Conservation (phyloP, 1,284 basidiomycete species). For the Trichosporon inkin region DNA sequence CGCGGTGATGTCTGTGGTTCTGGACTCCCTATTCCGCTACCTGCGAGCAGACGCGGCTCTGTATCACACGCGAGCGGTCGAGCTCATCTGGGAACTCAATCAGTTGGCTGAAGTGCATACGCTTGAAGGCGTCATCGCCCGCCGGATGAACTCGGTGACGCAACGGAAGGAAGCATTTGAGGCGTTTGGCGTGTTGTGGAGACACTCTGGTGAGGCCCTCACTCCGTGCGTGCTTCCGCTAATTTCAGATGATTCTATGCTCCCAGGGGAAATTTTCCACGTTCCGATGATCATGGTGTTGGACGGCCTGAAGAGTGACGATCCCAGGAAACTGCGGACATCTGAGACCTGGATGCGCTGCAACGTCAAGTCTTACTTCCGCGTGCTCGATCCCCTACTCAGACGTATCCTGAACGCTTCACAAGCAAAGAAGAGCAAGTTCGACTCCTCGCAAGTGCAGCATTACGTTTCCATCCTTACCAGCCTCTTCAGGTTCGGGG, state of each 20-base stretch:
- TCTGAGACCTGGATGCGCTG: conserved; percentile 95
- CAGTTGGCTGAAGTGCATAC: conserved; percentile 43
- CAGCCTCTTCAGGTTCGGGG: conserved; percentile 77
- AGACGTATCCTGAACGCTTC: conserved; percentile 52
- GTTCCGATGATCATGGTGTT: conserved; percentile 82
- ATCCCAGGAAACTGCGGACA: conserved; percentile 66
- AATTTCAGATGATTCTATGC: conserved; percentile 66
- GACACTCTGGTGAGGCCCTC: conserved; percentile 64
- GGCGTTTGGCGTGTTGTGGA: conserved; percentile 89
- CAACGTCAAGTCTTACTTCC: conserved; percentile 80
- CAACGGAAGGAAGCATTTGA: conserved; percentile 60
- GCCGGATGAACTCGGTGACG: conserved; percentile 36
- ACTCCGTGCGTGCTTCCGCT: not conserved
- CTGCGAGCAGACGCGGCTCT: conserved; percentile 62
- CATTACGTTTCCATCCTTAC: conserved; percentile 60
- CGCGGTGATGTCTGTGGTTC: conserved; percentile 28
- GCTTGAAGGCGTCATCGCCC: conserved; percentile 62
- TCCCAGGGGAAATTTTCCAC: conserved; percentile 75
- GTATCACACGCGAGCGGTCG: conserved; percentile 78
- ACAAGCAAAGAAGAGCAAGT: not conserved
- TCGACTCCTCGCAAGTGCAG: conserved; percentile 17
- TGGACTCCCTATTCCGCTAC: conserved; percentile 63
- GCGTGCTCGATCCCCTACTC: conserved; percentile 84
- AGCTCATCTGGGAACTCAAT: conserved; percentile 69
- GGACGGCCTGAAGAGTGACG: conserved; percentile 71